Conservation (phyloP, 2,329 filamentous ascomycete species). For the Coniosporium tulheliwenetii region DNA sequence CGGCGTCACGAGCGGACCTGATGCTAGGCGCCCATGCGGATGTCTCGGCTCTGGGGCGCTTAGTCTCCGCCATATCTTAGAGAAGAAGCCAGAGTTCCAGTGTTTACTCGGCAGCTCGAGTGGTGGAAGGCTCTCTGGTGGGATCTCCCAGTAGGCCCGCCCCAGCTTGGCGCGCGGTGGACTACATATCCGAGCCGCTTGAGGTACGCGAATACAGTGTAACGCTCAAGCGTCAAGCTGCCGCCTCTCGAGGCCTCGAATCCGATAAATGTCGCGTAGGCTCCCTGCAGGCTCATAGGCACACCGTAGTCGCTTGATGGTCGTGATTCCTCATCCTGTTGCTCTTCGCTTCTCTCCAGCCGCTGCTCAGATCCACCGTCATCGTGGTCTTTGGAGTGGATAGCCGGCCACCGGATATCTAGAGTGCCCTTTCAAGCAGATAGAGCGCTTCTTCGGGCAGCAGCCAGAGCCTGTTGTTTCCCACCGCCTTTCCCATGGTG, state of each 20-base stretch:
- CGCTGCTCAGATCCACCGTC: slow-evolving; percentile 3
- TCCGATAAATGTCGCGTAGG: slow-evolving; percentile 73
- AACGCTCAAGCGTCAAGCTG: slow-evolving; percentile 57
- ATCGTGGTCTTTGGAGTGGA: slow-evolving; percentile 14
- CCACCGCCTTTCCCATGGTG: slow-evolving; percentile 54
- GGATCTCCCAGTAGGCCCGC: neutral
- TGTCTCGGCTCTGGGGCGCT: slow-evolving; percentile 1
- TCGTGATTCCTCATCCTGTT: slow-evolving; percentile 10
- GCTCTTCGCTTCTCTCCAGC: slow-evolving; percentile 4
- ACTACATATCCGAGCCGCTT: slow-evolving; percentile 61
- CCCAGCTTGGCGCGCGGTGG: neutral
- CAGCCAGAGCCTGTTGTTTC: slow-evolving; percentile 51
- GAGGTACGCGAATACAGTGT: slow-evolving; percentile 74
- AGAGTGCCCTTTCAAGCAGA: slow-evolving; percentile 75
- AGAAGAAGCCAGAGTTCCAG: slow-evolving; percentile 19
- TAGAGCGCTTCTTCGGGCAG: slow-evolving; percentile 86
- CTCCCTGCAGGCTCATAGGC: slow-evolving; percentile 83
- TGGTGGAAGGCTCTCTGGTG: no score
- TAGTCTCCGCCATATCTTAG: slow-evolving; percentile 17
- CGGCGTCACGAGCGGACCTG: slow-evolving; percentile 34
- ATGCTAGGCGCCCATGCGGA: slow-evolving; percentile 11
- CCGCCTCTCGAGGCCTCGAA: slow-evolving; percentile 35
- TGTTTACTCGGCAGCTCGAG: neutral
- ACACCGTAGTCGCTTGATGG: slow-evolving; percentile 44
- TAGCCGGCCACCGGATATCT: slow-evolving; percentile 68